These are phyloP conservation scores for Arthrobotrys sphaeroides DNA, from an alignment of 2,329 filamentous ascomycete species.

Conservation along the genomic window DNA sequence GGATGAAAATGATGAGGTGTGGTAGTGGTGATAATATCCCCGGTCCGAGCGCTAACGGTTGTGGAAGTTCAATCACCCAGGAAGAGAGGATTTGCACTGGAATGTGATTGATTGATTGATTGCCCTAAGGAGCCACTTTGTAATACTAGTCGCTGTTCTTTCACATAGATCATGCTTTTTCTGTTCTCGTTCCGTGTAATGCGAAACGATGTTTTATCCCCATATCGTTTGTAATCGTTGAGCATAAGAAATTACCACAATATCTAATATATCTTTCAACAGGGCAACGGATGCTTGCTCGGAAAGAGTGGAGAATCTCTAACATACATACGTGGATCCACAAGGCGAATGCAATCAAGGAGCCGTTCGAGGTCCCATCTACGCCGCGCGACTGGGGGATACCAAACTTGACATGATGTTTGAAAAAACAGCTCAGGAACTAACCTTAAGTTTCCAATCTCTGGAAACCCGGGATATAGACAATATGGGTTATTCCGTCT, in stretches of 20 bases:
- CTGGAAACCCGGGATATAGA: background rate
- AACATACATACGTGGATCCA: constrained; percentile 17
- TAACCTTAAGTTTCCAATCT: too few relatives aligned
- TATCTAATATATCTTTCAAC: background rate
- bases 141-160: background rate
- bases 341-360: constrained; percentile 15
- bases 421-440: background rate
- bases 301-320: background rate
- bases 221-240: background rate
- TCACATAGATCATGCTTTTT: background rate
- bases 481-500: background rate
- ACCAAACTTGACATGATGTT: background rate
- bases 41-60: constrained; percentile 14
- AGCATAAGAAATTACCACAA: background rate
- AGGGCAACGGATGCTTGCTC: background rate
- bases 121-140: background rate
- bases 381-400: background rate
- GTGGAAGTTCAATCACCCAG: constrained; percentile 30
- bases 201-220: background rate
- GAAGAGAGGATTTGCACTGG: constrained; percentile 19
- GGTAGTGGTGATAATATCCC: background rate
- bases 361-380: background rate
- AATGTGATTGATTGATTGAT: constrained; percentile 5
- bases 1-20: constrained; percentile 21
- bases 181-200: background rate